Conservation (phyloP, 495 filamentous ascomycete genomes). For the Durotheca rogersii region DNA sequence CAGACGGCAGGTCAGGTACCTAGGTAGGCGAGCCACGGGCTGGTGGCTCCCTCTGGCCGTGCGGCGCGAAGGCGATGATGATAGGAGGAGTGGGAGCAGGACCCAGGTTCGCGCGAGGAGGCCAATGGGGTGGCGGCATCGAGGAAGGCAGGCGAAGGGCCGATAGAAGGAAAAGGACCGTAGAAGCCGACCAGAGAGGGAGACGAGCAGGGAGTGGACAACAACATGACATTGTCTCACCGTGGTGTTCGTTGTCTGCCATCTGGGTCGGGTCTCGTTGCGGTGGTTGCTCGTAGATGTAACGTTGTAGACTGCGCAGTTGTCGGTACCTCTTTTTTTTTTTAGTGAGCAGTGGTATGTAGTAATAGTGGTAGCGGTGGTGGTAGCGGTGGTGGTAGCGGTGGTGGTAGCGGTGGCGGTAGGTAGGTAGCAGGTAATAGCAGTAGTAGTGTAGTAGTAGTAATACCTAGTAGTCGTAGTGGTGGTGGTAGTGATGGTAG, state of each 20-base stretch:
- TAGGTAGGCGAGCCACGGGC: too few species aligned
- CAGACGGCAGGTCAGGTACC: not conserved
- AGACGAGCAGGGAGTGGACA: conserved; percentile 1
- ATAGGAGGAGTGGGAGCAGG: conserved; percentile 1
- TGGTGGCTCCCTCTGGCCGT: not conserved
- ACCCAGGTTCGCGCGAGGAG: not conserved
- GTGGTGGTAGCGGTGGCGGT: too few species aligned
- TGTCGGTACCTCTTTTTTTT: too few species aligned
- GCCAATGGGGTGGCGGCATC: conserved; percentile 12
- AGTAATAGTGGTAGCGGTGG: too few species aligned
- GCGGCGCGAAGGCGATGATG: not conserved
- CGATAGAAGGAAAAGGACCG: conserved; percentile 3
- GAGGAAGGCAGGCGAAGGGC: conserved; percentile 8
- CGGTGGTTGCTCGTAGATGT: conserved; percentile 24
- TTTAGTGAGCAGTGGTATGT: too few species aligned
- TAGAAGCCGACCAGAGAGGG: not conserved
- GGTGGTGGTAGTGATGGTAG: too few species aligned
- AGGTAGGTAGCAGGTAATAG: not conserved
- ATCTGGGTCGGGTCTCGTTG: conserved; percentile 9
- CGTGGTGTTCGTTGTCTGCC: conserved; percentile 23
- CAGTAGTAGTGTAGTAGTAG: too few species aligned
- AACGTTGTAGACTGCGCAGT: conserved; percentile 30
- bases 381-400: too few species aligned
- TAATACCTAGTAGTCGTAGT: too few species aligned
- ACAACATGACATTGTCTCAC: conserved; percentile 25